Percentiles rank a stretch among this genome's conserved stretches.
These are phyloP conservation scores for Fusarium beomiforme DNA, from an alignment of 2,329 filamentous ascomycete species.

Conservation along the genomic window DNA sequence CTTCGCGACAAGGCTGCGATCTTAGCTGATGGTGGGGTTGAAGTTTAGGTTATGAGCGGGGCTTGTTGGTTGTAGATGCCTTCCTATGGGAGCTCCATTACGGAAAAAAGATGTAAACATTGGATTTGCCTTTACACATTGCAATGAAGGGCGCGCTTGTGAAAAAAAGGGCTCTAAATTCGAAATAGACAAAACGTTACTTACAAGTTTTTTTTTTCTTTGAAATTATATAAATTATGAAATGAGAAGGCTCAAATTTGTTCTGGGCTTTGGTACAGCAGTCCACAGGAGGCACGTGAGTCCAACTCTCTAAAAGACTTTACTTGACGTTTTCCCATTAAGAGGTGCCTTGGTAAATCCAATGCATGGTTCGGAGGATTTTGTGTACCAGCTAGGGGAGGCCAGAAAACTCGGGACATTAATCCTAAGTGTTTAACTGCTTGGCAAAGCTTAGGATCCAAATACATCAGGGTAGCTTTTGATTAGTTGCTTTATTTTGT, in stretches of 20 bases:
- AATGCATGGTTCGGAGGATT: not conserved
- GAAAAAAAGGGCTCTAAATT: too few relatives aligned
- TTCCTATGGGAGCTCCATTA: not conserved
- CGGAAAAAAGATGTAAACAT: too few relatives aligned
- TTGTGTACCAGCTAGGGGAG: not conserved
- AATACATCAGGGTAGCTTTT: too few relatives aligned
- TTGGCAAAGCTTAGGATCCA: too few relatives aligned
- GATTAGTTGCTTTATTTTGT: too few relatives aligned
- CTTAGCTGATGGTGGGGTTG: constrained; percentile 40
- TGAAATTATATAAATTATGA: not conserved
- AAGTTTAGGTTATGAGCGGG: constrained; percentile 25
- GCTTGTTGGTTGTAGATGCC: constrained; percentile 18
- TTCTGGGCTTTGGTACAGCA: not conserved
- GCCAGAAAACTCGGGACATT: too few relatives aligned
- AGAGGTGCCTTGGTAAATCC: too few relatives aligned
- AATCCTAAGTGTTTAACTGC: too few relatives aligned
- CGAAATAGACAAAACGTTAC: too few relatives aligned
- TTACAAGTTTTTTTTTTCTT: not conserved
- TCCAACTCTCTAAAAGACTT: not conserved
- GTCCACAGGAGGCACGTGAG: not conserved
- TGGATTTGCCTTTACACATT: too few relatives aligned
- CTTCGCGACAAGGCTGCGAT: constrained; percentile 43
- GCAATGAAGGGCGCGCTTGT: too few relatives aligned
- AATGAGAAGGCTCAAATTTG: not conserved
- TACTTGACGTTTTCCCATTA: not conserved